Percentiles rank a stretch among this genome's conserved stretches.
These are phyloP conservation scores for Chenopodium formosanum DNA, from an alignment of 148 eudicot genomes.

Conservation along the genomic window DNA sequence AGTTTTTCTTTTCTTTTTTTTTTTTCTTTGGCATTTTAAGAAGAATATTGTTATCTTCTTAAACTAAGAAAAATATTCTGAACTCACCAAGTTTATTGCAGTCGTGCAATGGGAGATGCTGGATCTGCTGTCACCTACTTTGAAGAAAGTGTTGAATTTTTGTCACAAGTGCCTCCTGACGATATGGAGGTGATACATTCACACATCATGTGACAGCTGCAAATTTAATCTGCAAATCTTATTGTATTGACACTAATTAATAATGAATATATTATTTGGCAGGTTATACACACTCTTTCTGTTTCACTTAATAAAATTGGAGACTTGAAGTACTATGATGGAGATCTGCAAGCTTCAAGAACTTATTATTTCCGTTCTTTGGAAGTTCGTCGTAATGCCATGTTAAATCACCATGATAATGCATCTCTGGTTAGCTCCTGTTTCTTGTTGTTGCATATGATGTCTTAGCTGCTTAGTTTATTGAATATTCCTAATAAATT, in stretches of 20 bases:
- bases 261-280: constrained; percentile 32
- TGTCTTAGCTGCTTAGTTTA: neutral
- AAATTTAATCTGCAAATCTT: neutral
- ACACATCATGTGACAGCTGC: neutral
- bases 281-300: constrained; percentile 89
- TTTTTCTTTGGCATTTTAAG: neutral
- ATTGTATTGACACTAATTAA: constrained; percentile 7
- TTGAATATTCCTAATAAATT: neutral
- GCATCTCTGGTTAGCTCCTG: constrained; percentile 67
- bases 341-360: constrained; percentile 77
- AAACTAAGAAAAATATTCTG: neutral
- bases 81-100: constrained; percentile 38
- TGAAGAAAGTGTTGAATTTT: constrained; percentile 80
- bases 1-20: neutral
- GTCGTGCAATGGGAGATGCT: constrained; percentile 86
- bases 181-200: constrained; percentile 70
- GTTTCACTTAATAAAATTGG: constrained; percentile 95
- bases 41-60: neutral
- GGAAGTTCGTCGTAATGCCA: constrained; percentile 74
- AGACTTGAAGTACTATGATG: constrained; percentile 88
- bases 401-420: constrained; percentile 48
- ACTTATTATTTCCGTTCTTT: constrained; percentile 68
- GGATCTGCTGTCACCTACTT: constrained; percentile 77
- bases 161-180: constrained; percentile 57
- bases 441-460: neutral